These are phyloP conservation scores for Fraxinus velutina DNA, from an alignment of 305 asterid species.

Conservation along the genomic window DNA sequence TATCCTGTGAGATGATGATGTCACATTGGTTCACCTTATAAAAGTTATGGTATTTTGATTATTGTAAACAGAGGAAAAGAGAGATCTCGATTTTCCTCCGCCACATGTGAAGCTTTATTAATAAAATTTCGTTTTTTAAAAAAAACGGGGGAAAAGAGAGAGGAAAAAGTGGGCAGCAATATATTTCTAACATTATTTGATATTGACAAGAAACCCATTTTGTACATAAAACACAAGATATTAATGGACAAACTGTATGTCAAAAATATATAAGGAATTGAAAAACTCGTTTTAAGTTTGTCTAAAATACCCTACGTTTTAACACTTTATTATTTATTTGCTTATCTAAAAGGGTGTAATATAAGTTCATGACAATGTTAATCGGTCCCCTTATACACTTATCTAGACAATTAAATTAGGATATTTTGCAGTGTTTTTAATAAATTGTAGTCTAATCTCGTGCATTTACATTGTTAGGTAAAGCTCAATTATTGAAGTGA, in stretches of 20 bases:
- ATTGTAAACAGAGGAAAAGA: background rate
- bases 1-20: background rate
- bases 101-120: too few relatives aligned
- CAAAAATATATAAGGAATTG: background rate
- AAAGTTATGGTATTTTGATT: background rate
- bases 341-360: background rate
- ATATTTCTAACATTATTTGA: background rate
- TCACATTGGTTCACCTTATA: background rate
- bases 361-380: background rate
- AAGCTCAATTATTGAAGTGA: too few relatives aligned
- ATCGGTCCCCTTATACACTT: background rate
- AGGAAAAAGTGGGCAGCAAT: background rate
- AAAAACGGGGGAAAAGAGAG: background rate
- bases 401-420: too few relatives aligned
- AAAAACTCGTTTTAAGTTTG: too few relatives aligned
- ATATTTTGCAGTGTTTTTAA: too few relatives aligned
- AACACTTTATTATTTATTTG: background rate
- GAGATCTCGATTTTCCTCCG: too few relatives aligned
- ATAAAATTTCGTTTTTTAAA: too few relatives aligned
- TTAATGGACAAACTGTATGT: background rate
- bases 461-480: too few relatives aligned
- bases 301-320: background rate
- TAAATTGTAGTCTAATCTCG: too few relatives aligned
- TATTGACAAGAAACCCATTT: background rate
- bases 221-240: background rate